These are phyloP conservation scores for Cercospora sp. DNA, from an alignment of 2,329 filamentous ascomycete genomes.

Conservation along the genomic window DNA sequence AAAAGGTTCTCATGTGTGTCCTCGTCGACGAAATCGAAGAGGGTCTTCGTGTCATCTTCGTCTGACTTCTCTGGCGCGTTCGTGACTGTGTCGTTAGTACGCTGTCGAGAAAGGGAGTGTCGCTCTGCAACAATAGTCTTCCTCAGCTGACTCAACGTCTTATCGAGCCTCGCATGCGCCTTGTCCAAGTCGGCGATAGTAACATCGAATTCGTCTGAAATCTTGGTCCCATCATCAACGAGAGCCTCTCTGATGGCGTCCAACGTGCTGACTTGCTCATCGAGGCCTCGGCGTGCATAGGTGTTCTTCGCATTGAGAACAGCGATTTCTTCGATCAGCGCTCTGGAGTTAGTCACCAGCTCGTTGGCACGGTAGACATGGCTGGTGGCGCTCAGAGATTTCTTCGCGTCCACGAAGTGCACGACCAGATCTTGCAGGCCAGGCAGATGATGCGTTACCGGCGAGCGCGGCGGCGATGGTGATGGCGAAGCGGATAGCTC, in stretches of 20 bases:
- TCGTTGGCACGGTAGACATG: conserved; percentile 82
- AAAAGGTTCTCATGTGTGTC: conserved; percentile 65
- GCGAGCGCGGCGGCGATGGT: conserved; percentile 44
- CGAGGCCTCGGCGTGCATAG: conserved; percentile 45
- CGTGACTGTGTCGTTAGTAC: conserved; percentile 13
- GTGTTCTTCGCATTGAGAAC: conserved; percentile 60
- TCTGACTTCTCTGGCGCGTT: conserved; percentile 11
- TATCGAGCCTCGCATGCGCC: conserved; percentile 63
- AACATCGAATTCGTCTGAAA: conserved; percentile 48
- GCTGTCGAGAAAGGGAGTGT: conserved; percentile 55
- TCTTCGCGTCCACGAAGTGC: conserved; percentile 82
- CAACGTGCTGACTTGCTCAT: conserved; percentile 47
- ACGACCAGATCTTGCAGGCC: conserved; percentile 75
- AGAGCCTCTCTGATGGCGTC: conserved; percentile 47
- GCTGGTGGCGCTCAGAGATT: conserved; percentile 78
- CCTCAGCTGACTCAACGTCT: conserved; percentile 65
- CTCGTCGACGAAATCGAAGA: conserved; percentile 77
- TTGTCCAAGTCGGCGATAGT: conserved; percentile 56
- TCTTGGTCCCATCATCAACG: conserved; percentile 44
- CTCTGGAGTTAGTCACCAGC: conserved; percentile 73
- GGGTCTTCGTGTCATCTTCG: conserved; percentile 48
- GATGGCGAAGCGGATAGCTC: conserved; percentile 22
- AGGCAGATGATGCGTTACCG: conserved; percentile 44
- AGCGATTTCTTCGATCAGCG: conserved; percentile 74
- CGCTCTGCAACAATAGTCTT: conserved; percentile 64